Conservation (phyloP, 306 rosid species). For the Trichosanthes cucumerina region DNA sequence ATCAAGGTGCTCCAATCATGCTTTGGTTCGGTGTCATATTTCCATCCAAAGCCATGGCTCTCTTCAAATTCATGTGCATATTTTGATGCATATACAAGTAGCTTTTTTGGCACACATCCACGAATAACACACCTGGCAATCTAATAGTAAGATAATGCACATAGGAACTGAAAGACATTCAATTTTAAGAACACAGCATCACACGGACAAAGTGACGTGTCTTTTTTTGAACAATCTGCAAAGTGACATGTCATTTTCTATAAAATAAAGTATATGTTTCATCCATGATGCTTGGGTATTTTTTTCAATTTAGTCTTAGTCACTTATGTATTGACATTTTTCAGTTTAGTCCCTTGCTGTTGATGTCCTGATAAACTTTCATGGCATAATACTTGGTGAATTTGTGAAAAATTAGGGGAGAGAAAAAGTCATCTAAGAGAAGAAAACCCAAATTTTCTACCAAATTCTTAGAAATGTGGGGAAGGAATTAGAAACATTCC, state of each 20-base stretch:
- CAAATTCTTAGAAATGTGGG: too few relatives aligned
- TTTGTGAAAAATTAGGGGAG: too few relatives aligned
- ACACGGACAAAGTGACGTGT: not conserved
- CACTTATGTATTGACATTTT: too few relatives aligned
- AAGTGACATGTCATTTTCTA: not conserved
- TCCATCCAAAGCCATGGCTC: conserved; percentile 92
- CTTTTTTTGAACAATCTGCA: too few relatives aligned
- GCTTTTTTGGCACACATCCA: conserved; percentile 95
- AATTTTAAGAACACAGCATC: not conserved
- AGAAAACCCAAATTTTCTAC: too few relatives aligned
- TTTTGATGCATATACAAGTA: conserved; percentile 69
- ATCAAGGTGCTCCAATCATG: conserved; percentile 91
- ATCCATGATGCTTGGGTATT: not conserved
- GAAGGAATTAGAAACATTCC: too few relatives aligned
- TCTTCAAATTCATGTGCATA: conserved; percentile 92
- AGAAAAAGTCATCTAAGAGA: too few relatives aligned
- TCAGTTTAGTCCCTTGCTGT: too few relatives aligned
- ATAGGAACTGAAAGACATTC: not conserved
- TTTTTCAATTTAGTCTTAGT: too few relatives aligned
- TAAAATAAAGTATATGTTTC: not conserved
- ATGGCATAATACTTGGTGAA: too few relatives aligned
- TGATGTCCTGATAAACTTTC: too few relatives aligned
- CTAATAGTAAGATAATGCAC: not conserved
- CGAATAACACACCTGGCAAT: conserved; percentile 74
- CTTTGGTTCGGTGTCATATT: conserved; percentile 68